Base-by-base conservation (phyloP, 768 basidiomycete genomes). In the Thelephora ganbajun region DNA sequence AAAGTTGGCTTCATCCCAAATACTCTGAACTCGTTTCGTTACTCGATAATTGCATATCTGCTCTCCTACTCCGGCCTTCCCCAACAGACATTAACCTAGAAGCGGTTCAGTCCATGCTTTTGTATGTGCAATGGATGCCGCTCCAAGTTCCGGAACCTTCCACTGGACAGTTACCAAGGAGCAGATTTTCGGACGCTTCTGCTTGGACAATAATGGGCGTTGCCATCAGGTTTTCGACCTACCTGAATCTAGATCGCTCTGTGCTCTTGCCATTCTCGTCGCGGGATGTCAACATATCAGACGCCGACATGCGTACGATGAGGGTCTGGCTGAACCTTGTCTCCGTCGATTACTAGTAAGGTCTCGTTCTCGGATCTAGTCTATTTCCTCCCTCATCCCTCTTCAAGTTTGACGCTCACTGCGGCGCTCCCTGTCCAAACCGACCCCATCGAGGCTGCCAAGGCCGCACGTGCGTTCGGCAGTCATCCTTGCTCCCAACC, bases 311-410 rank as follows among this genome's bases (percentile, higher is more conserved):
- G 49, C 26, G 33, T 9, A 33, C 26, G 30, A 50, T 50, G 49
- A 50, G 49, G 37, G 49, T 50, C 11, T 50, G 49, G 49, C 36
- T 50, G 48, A 33, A 35, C 11, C 47, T 50, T 16, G 33, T 50
- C 13, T 50, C 49, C n/a, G 37, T 50, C 16, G 49, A 50, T 39
- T 46, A 50, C 35, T 46, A 50, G 49, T 50, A 49, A 26, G 45
- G n/a, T 6, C 26, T 9, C 9, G 26, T 30, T 9, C 26, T 30
- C 33, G 9, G 16, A 45, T 30, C 3, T 11, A 13, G 16, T 14
- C 22, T 14, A n/a, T 2, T 41, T 41, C 39, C 2, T 22, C 14
- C 39, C 39, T 41, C 18, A 41, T 14, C 12, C 16, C 22, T n/a
- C 22, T 16, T 41, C 16, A 5, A 41, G 39, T 41, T 41, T 41